These are phyloP conservation scores for Hymenochaete sp. DNA, from an alignment of 1,284 basidiomycete genomes.

Conservation along the genomic window DNA sequence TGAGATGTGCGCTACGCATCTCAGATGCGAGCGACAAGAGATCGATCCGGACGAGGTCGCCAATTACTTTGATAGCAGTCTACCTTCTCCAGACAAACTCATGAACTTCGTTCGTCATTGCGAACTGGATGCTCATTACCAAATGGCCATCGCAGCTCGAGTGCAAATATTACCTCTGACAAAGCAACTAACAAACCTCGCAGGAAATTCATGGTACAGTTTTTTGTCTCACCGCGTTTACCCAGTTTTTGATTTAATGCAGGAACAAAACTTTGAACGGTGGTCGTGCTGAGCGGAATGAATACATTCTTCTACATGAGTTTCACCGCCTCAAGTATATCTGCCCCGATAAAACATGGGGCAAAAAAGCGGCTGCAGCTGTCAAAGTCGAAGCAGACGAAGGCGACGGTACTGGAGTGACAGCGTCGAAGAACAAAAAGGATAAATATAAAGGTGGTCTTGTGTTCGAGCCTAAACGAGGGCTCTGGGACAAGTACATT, in stretches of 20 bases:
- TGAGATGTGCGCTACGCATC: slow-evolving; percentile 91
- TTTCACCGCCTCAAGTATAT: slow-evolving; percentile 96
- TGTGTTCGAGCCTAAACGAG: slow-evolving; percentile 94
- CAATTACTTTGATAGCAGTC: slow-evolving; percentile 80
- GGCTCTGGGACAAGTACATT: slow-evolving; percentile 95
- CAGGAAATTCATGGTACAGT: slow-evolving; percentile 92
- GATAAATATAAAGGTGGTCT: slow-evolving; percentile 99
- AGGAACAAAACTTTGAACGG: slow-evolving; percentile 95
- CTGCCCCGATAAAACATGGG: slow-evolving; percentile 89
- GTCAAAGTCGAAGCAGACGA: slow-evolving; percentile 60
- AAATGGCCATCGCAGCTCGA: slow-evolving; percentile 90
- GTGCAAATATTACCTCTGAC: slow-evolving; percentile 89
- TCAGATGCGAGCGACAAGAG: slow-evolving; percentile 80
- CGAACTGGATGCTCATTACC: slow-evolving; percentile 90
- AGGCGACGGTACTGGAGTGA: slow-evolving; percentile 37
- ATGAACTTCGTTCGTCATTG: slow-evolving; percentile 87
- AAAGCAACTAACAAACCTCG: slow-evolving; percentile 92
- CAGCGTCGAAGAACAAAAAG: slow-evolving; percentile 56
- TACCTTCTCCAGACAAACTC: slow-evolving; percentile 71
- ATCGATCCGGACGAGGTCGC: slow-evolving; percentile 96
- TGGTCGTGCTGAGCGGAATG: slow-evolving; percentile 96
- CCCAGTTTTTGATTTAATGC: background rate
- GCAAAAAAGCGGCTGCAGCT: slow-evolving; percentile 56
- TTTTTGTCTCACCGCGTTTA: background rate
- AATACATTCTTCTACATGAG: slow-evolving; percentile 97